Evolutionary conservation across 2,329 filamentous ascomycete genomes (phyloP), one percentile per base, ranked within the genome.

Genomic region (Bretziella fagacearum): DNA sequence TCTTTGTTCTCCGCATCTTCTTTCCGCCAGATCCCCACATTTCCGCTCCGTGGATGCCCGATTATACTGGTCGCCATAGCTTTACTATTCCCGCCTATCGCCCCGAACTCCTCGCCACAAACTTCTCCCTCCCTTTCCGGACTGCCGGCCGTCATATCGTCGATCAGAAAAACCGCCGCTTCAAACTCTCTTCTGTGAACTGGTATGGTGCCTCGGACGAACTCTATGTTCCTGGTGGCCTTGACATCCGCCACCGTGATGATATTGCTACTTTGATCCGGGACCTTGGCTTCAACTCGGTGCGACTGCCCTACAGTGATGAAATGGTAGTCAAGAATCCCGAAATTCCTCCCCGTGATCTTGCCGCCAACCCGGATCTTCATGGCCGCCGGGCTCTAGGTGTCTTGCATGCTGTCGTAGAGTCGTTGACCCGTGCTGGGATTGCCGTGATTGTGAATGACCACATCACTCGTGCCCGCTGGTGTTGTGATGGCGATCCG

Each of bases 171-270:
- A 72, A 69, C 32, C 64, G 67, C 25, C 68, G 74, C 25, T 74
- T 77, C 60, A 78, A 77, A 62, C 65, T 83, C 6, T 62, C 72
- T 15, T 77, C 73, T 17, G 65, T 81, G 56, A 82, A 82, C 61
- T 82, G 78, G 78, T 82, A 82, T 57, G 78, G 79, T 27, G 77
- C 71, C 2, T 79, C 74, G 56, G 78, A 82, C 55, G 70, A 79
- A 61, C 65, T 74, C 47, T 80, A 77, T 54, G 68, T 81, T 8
- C 68, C 74, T 0, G 73, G 75, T 29, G 78, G 77, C 0, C 64
- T 82, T 32, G 75, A 81, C 52, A 62, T 77, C 18, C 68, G 70
- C 55, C 75, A 81, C 59, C 74, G 78, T 30, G 64, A 63, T 48
- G 65, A 66, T 17, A 80, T 82, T 52, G 74, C 77, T 3, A 56